phyloP scores from a whole-genome alignment of 2,329 filamentous ascomycete genomes.

The Furcasterigmium furcatum region DNA sequence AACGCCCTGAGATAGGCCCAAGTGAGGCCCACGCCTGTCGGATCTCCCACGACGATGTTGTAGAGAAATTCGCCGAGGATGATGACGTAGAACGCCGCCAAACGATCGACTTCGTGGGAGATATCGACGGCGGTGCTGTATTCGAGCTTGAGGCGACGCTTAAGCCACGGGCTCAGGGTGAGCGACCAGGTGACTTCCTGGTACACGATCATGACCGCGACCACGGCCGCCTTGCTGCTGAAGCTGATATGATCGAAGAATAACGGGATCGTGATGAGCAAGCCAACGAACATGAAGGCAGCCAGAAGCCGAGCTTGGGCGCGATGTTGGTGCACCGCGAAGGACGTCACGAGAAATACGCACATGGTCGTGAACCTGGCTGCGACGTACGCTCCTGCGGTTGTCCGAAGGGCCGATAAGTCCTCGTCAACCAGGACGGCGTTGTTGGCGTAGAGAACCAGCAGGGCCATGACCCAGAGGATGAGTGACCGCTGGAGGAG shows the following conservation, averaged over 20 bases:
- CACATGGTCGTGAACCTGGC: slow-evolving; percentile 37
- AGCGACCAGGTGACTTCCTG: slow-evolving; percentile 41
- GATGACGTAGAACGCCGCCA: slow-evolving; percentile 49
- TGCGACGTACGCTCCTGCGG: slow-evolving; percentile 41
- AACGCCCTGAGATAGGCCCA: slow-evolving; percentile 37
- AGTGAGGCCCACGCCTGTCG: slow-evolving; percentile 41
- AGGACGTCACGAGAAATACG: slow-evolving; percentile 37
- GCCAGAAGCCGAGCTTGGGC: slow-evolving; percentile 40
- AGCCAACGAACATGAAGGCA: slow-evolving; percentile 32
- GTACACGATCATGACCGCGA: slow-evolving; percentile 35
- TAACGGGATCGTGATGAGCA: slow-evolving; percentile 39
- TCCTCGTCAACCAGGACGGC: slow-evolving; percentile 38
- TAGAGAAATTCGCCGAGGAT: slow-evolving; percentile 49
- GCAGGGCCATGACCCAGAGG: slow-evolving; percentile 46
- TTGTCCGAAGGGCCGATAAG: slow-evolving; percentile 38
- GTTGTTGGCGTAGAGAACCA: slow-evolving; percentile 46
- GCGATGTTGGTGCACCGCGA: slow-evolving; percentile 44
- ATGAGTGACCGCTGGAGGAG: slow-evolving; percentile 41
- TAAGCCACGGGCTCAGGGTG: slow-evolving; percentile 39
- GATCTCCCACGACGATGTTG: slow-evolving; percentile 42
- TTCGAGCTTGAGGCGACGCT: slow-evolving; percentile 33
- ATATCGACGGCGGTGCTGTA: slow-evolving; percentile 47
- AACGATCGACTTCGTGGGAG: slow-evolving; percentile 44
- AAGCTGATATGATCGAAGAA: slow-evolving; percentile 37
- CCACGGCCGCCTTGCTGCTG: slow-evolving; percentile 34